Evolutionary conservation across 106 monocot species (phyloP), one percentile per base, ranked within the genome.

Genomic region (Dioscorea alata): DNA sequence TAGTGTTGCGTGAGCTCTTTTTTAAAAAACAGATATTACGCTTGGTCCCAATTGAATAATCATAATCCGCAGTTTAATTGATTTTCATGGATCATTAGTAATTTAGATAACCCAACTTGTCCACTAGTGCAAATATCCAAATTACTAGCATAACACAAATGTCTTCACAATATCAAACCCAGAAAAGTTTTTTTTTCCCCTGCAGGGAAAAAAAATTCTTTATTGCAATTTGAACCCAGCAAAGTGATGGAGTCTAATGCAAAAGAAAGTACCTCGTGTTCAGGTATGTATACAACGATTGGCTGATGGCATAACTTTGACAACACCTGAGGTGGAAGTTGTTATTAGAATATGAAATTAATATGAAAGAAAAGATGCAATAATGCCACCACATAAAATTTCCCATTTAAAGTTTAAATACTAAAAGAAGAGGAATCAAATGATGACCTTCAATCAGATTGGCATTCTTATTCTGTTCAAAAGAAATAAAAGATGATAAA

Each of bases 251-350:
- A 0, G 0, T 23, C 2, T 13, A 8, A 64, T 28, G 48, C 17
- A 64, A 64, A 49, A 2, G 33, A 50, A 61, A 50, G 52, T 75
- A 92, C 96, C 88, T 96, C 96, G 65, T 84, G 80, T 74, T 80
- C 91, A 32, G 96, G 96, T 60, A 96, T 86, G 64, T 96, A 96
- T 18, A 96, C 89, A 58, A 84, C 75, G 69, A 96, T 81, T 68
- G 91, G 86, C 67, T 96, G 96, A 70, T 49, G 76, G 49, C 92
- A 92, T 57, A 96, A 58, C 61, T 68, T 96, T 35, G 96, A 96
- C 60, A 96, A 65, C 33, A 96, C 96, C 96, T 96, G 75, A 66
- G 57, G 51, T 34, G 50, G 49, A 65, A 15, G 9, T 15, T 12
- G 35, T 4, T 50, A 12, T 33, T 15, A 50, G 34, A 42, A 17